These are phyloP conservation scores for Jackrogersella minutella DNA, from an alignment of 495 filamentous ascomycete genomes.

Conservation along the genomic window DNA sequence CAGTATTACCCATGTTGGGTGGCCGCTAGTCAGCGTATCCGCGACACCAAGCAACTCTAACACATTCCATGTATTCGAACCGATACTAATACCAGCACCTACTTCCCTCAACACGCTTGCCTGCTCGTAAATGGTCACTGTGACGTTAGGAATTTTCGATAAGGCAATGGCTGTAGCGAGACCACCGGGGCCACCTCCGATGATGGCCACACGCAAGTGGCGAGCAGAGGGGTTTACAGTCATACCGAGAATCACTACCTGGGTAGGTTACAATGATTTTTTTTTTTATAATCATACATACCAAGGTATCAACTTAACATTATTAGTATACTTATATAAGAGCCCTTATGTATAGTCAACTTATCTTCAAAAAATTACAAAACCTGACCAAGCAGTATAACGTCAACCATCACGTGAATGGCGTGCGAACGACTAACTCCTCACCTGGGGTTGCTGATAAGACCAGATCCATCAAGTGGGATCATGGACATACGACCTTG, in stretches of 20 bases:
- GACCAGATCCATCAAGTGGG: conserved; percentile 8
- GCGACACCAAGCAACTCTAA: conserved; percentile 57
- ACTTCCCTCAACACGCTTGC: conserved; percentile 56
- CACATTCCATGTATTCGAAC: conserved; percentile 53
- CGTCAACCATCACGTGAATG: conserved; percentile 44
- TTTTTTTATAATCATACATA: not conserved
- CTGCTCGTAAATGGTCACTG: conserved; percentile 59
- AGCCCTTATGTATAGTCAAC: not conserved
- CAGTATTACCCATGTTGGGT: conserved; percentile 40
- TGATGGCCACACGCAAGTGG: conserved; percentile 47
- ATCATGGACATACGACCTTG: conserved; percentile 26
- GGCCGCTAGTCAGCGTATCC: conserved; percentile 47
- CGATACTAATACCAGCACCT: conserved; percentile 59
- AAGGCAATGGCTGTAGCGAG: conserved; percentile 60
- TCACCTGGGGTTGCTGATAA: conserved; percentile 15
- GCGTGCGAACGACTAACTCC: conserved; percentile 28
- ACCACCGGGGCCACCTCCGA: conserved; percentile 59
- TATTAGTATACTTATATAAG: conserved; percentile 1
- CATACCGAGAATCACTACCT: conserved; percentile 10
- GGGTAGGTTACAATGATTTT: not conserved
- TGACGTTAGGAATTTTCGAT: conserved; percentile 53
- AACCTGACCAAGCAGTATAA: conserved; percentile 38
- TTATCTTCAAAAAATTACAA: conserved; percentile 18
- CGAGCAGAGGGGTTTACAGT: conserved; percentile 22
- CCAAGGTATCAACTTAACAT: not conserved